Evolutionary conservation across 2,329 filamentous ascomycete species (phyloP).

Genomic region (Trichothecium roseum): DNA sequence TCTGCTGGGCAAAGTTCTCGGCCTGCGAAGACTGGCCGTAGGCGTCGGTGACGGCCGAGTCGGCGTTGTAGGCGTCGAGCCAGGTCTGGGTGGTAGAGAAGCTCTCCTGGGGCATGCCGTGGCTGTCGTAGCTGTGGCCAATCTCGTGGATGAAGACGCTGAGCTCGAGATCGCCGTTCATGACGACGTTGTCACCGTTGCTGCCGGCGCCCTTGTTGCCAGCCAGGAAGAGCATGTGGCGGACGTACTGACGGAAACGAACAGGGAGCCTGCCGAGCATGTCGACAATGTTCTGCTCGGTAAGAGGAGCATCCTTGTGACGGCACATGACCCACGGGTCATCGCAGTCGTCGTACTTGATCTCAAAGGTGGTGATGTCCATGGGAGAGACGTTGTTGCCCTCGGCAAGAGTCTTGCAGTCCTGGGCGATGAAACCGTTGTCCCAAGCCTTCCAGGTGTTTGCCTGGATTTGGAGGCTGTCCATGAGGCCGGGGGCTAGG

Average conservation of each 20-base stretch:
- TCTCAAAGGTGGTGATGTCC: background rate
- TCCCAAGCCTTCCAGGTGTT: background rate
- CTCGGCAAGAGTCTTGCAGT: background rate
- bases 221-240: conserved; percentile 8
- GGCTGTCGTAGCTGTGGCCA: conserved; percentile 2
- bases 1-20: conserved; percentile 15
- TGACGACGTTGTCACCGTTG: conserved; percentile 6
- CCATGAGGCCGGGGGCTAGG: background rate
- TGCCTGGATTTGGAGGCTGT: background rate
- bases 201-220: conserved; percentile 2
- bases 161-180: background rate
- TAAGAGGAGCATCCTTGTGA: conserved; percentile 9
- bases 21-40: conserved; percentile 10
- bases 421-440: background rate
- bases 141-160: conserved; percentile 2
- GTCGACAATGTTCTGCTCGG: conserved; percentile 11
- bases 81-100: conserved; percentile 10
- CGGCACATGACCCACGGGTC: conserved; percentile 17
- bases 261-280: conserved; percentile 15
- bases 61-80: conserved; percentile 8
- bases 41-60: conserved; percentile 7
- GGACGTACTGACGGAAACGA: conserved; percentile 13
- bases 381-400: background rate
- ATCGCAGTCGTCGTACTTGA: conserved; percentile 6
- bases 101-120: background rate